Percentiles rank a stretch among this genome's conserved stretches.
phyloP scores from a whole-genome alignment of 1,139 yeast genomes.

The Lodderomyces theae region DNA sequence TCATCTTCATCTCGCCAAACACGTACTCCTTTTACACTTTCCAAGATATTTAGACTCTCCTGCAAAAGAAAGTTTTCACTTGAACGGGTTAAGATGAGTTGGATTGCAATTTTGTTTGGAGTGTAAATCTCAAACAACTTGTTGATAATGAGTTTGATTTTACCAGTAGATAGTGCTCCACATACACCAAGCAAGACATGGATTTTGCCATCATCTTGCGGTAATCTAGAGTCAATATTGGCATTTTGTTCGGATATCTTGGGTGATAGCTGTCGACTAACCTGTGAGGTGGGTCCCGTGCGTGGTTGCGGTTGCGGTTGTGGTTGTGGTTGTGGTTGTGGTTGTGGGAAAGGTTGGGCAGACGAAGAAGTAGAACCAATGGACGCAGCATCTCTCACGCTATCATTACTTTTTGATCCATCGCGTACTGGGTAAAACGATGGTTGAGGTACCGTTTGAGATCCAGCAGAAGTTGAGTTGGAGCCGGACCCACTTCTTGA shows the following conservation, averaged over 20 bases:
- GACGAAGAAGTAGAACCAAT: neutral
- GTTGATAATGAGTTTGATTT: conserved; percentile 69
- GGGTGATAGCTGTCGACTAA: conserved; percentile 6
- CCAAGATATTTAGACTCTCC: conserved; percentile 42
- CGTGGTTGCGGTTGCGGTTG: too few relatives aligned
- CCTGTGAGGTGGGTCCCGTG: conserved; percentile 11
- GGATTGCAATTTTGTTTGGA: conserved; percentile 69
- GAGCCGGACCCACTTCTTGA: conserved; percentile 41
- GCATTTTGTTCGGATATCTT: conserved; percentile 43
- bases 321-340: conserved; percentile 11
- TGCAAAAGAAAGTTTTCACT: conserved; percentile 79
- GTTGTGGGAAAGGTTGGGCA: conserved; percentile 10
- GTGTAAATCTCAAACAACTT: conserved; percentile 81
- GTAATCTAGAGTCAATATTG: conserved; percentile 74
- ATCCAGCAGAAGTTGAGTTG: conserved; percentile 5
- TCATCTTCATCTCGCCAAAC: conserved; percentile 91
- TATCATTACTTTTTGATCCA: conserved; percentile 11
- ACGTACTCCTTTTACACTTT: conserved; percentile 45
- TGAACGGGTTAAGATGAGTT: conserved; percentile 75
- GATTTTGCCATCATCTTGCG: conserved; percentile 86
- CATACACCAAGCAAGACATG: conserved; percentile 88
- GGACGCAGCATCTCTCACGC: conserved; percentile 6
- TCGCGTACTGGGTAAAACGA: conserved; percentile 2
- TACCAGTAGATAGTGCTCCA: conserved; percentile 79
- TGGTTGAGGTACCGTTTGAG: neutral